These are phyloP conservation scores for Lyophyllum shimeji DNA, from an alignment of 768 basidiomycete genomes.

Conservation along the genomic window DNA sequence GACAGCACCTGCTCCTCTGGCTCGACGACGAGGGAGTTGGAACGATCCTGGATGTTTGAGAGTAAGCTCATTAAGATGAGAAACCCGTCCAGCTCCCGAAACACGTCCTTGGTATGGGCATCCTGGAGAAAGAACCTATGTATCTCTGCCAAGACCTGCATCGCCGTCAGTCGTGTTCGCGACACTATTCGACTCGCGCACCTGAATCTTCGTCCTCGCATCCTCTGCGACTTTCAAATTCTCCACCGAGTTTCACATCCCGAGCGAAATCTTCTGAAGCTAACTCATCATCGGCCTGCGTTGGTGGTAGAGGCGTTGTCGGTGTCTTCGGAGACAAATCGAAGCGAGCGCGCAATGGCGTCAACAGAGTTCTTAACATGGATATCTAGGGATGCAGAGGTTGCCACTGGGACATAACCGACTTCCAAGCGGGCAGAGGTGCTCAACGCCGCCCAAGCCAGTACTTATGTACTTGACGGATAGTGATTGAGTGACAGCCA, in stretches of 20 bases:
- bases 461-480: constrained; percentile 10
- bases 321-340: constrained; percentile 40
- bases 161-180: background rate
- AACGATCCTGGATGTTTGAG: constrained; percentile 49
- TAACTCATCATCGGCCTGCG: constrained; percentile 39
- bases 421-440: constrained; percentile 4
- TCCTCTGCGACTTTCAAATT: constrained; percentile 61
- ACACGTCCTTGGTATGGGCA: constrained; percentile 65
- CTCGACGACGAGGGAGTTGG: constrained; percentile 30
- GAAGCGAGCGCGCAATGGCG: constrained; percentile 57
- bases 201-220: constrained; percentile 49
- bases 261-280: constrained; percentile 71
- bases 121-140: constrained; percentile 68
- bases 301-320: constrained; percentile 19
- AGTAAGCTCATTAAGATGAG: constrained; percentile 71
- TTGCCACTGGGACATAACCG: constrained; percentile 6
- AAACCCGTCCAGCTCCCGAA: constrained; percentile 83
- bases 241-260: constrained; percentile 68
- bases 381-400: background rate
- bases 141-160: constrained; percentile 65
- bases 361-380: constrained; percentile 61
- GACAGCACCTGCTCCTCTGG: constrained; percentile 36
- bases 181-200: constrained; percentile 27
- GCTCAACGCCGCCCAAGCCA: constrained; percentile 8
- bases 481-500: constrained; percentile 14